These are phyloP conservation scores for Linum tenue DNA, from an alignment of 345 rosid species.

Conservation along the genomic window DNA sequence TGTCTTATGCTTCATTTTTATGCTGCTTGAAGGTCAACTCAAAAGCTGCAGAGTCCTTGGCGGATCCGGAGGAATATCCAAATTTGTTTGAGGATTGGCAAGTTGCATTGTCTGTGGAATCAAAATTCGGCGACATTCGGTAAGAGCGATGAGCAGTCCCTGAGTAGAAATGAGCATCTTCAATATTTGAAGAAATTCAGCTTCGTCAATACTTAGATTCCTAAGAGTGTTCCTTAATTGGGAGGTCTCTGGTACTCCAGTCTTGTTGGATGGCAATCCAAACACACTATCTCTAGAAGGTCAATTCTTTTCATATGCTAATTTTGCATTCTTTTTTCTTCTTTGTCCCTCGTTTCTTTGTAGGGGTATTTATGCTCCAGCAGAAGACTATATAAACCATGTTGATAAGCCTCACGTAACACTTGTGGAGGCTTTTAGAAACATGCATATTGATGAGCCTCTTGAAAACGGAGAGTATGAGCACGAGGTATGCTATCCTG, in stretches of 20 bases:
- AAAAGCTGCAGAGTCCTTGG: conserved; percentile 96
- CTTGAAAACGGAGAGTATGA: conserved; percentile 75
- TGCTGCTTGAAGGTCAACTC: conserved; percentile 58
- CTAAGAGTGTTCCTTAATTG: neutral
- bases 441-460: conserved; percentile 67
- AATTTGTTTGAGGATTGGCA: conserved; percentile 99
- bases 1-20: too few species aligned
- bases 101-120: conserved; percentile 79
- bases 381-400: conserved; percentile 51
- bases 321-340: neutral
- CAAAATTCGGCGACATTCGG: conserved; percentile 70
- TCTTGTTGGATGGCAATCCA: too few species aligned
- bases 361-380: conserved; percentile 61
- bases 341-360: conserved; percentile 15
- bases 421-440: conserved; percentile 83
- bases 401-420: conserved; percentile 59
- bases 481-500: conserved; percentile 47
- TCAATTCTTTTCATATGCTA: neutral
- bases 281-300: neutral
- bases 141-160: conserved; percentile 11
- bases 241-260: too few species aligned
- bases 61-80: conserved; percentile 96
- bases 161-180: too few species aligned
- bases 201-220: neutral
- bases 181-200: neutral